Conservation (phyloP, 768 basidiomycete species). For the Amanita rimosa region DNA sequence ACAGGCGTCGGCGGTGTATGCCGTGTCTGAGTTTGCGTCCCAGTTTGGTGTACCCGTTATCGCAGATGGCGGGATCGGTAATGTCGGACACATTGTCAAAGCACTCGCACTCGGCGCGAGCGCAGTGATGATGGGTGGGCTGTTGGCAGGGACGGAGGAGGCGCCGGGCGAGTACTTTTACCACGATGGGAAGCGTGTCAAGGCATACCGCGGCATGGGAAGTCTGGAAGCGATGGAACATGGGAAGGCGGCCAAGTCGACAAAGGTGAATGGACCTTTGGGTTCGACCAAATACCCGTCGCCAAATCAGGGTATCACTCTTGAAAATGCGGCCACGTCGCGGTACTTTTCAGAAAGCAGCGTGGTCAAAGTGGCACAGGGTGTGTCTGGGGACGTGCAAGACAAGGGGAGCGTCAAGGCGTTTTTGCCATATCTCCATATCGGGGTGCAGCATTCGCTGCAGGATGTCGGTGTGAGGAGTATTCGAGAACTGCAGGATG, state of each 20-base stretch:
- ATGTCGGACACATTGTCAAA: slow-evolving; percentile 97
- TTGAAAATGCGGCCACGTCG: slow-evolving; percentile 92
- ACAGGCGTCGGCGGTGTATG: slow-evolving; percentile 96
- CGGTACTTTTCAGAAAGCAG: slow-evolving; percentile 93
- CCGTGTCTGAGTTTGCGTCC: slow-evolving; percentile 86
- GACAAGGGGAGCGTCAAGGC: slow-evolving; percentile 94
- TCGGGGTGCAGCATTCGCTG: slow-evolving; percentile 84
- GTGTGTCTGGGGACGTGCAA: slow-evolving; percentile 92
- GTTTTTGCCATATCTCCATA: slow-evolving; percentile 79
- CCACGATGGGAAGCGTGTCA: slow-evolving; percentile 97
- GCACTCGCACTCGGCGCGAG: slow-evolving; percentile 88
- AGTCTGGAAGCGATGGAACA: slow-evolving; percentile 90
- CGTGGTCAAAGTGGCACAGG: slow-evolving; percentile 91
- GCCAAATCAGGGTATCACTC: slow-evolving; percentile 32
- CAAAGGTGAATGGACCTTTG: slow-evolving; percentile 8
- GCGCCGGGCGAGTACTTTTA: slow-evolving; percentile 99
- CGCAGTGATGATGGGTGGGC: slow-evolving; percentile 98
- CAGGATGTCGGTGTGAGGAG: slow-evolving; percentile 84
- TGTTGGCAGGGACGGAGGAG: slow-evolving; percentile 93
- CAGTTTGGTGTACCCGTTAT: slow-evolving; percentile 95
- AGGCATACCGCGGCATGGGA: slow-evolving; percentile 98
- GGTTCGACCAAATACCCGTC: slow-evolving; percentile 33
- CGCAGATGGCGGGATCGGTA: slow-evolving; percentile 91
- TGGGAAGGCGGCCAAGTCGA: slow-evolving; percentile 28
- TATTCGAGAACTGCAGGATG: slow-evolving; percentile 54